phyloP scores from a whole-genome alignment of 2,329 filamentous ascomycete genomes.

The Pseudofabraea citricarpa region DNA sequence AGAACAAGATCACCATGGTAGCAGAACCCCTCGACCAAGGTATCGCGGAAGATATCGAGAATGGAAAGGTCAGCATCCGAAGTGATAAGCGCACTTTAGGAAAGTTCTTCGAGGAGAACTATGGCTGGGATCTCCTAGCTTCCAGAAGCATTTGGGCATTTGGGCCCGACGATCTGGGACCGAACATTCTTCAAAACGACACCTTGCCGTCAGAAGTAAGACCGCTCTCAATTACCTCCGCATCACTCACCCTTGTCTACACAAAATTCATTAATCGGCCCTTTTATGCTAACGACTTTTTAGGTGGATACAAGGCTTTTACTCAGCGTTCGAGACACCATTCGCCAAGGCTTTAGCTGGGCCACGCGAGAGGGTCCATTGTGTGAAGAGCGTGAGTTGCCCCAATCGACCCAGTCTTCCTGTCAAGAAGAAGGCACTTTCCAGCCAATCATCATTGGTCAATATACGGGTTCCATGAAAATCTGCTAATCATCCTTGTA shows the following conservation, averaged over 20 bases:
- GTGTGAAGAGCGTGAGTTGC: conserved; percentile 86
- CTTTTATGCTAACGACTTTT: conserved; percentile 22
- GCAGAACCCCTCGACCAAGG: conserved; percentile 93
- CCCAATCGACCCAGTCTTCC: conserved; percentile 16
- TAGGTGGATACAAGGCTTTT: conserved; percentile 88
- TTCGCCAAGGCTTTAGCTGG: conserved; percentile 96
- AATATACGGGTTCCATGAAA: conserved; percentile 13
- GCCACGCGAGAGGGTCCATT: conserved; percentile 90
- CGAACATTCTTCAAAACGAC: conserved; percentile 95
- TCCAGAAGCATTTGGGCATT: conserved; percentile 98
- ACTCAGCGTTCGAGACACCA: conserved; percentile 81
- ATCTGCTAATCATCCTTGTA: conserved; percentile 34
- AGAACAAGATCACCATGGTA: conserved; percentile 98
- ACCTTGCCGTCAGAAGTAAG: conserved; percentile 81
- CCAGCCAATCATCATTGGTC: conserved; percentile 13
- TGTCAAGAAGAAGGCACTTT: conserved; percentile 3
- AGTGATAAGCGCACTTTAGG: conserved; percentile 90
- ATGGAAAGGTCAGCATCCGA: conserved; percentile 82
- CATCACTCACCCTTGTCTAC: not conserved
- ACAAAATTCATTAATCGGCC: conserved; percentile 13
- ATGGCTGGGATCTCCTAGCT: conserved; percentile 94
- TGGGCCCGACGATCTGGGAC: conserved; percentile 88
- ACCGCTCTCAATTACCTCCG: conserved; percentile 16
- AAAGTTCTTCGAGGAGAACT: conserved; percentile 95
- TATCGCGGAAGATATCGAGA: conserved; percentile 92